These are phyloP conservation scores for Parathielavia hyrcaniae DNA, from an alignment of 495 filamentous ascomycete genomes.

Conservation along the genomic window DNA sequence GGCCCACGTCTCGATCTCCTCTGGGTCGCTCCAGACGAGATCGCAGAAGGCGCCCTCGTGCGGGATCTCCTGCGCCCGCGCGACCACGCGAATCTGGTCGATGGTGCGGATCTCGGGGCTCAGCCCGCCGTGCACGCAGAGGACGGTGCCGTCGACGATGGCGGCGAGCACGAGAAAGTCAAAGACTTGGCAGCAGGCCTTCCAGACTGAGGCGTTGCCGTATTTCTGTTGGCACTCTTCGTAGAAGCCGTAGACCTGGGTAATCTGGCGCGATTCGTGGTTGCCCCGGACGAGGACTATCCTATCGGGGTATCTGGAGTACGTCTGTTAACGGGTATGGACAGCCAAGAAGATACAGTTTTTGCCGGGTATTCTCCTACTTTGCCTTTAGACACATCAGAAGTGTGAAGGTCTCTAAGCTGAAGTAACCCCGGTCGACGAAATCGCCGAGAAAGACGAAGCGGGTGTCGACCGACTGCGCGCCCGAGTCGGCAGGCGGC, in stretches of 20 bases:
- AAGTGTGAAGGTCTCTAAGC: constrained; percentile 90
- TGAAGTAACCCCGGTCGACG: constrained; percentile 96
- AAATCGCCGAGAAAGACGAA: constrained; percentile 97
- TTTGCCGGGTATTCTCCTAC: constrained; percentile 45
- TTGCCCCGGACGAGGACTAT: constrained; percentile 96
- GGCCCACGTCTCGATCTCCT: constrained; percentile 97
- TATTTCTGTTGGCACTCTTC: constrained; percentile 98
- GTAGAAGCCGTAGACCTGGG: constrained; percentile 98
- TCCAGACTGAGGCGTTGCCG: constrained; percentile 97
- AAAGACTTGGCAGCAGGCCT: constrained; percentile 97
- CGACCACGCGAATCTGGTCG: constrained; percentile 95
- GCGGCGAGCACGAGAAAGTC: constrained; percentile 95
- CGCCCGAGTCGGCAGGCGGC: constrained; percentile 39
- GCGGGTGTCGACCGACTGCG: constrained; percentile 65
- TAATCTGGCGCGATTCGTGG: constrained; percentile 96
- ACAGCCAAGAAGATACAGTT: not conserved
- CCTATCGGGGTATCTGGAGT: constrained; percentile 76
- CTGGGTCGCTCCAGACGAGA: constrained; percentile 95
- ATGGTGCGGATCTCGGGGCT: constrained; percentile 94
- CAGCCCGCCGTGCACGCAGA: constrained; percentile 95
- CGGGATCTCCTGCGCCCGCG: constrained; percentile 93
- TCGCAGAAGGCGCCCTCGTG: constrained; percentile 98
- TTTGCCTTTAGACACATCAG: constrained; percentile 95
- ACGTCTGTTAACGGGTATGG: constrained; percentile 19
- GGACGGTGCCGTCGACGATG: constrained; percentile 91